These are phyloP conservation scores for Herpetomonas tarakana DNA, from an alignment of 208 protist species.

Conservation along the genomic window DNA sequence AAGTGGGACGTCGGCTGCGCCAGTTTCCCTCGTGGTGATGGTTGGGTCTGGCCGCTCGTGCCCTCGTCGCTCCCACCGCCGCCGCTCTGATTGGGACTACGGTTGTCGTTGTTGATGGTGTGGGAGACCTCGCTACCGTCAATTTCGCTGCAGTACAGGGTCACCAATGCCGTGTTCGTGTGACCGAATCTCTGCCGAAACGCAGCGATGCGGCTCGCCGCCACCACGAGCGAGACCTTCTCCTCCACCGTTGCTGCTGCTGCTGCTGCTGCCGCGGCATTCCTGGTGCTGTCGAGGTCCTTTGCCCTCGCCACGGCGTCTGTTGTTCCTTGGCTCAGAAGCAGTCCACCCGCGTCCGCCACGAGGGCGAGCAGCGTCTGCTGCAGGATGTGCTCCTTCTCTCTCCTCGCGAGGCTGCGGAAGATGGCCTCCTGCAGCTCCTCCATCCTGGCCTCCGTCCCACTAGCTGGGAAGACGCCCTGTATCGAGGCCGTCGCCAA, in stretches of 20 bases:
- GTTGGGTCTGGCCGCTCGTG: background rate
- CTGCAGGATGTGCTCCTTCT: conserved; percentile 49
- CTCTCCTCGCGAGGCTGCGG: conserved; percentile 44
- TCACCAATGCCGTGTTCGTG: background rate
- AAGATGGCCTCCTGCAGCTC: conserved; percentile 36
- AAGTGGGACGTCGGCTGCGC: conserved; percentile 20
- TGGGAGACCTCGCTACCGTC: no score
- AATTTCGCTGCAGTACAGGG: no score
- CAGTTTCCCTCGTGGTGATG: no score
- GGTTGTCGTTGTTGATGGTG: no score
- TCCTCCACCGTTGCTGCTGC: conserved; percentile 9
- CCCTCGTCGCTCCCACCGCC: background rate
- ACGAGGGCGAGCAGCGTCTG: conserved; percentile 32
- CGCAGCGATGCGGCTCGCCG: background rate
- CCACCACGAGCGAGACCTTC: conserved; percentile 8
- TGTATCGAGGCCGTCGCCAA: background rate
- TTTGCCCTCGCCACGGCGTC: background rate
- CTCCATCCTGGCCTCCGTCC: conserved; percentile 5
- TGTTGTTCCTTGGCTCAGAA: background rate
- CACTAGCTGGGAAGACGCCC: conserved; percentile 10
- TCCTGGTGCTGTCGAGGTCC: background rate
- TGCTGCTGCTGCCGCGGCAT: background rate
- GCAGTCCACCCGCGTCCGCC: conserved; percentile 18
- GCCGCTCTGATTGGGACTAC: no score
- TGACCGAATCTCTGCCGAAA: conserved; percentile 6